Evolutionary conservation across 73 alveolate species (phyloP), one percentile per base, ranked within the genome.

Genomic region (Breviolum minutum): DNA sequence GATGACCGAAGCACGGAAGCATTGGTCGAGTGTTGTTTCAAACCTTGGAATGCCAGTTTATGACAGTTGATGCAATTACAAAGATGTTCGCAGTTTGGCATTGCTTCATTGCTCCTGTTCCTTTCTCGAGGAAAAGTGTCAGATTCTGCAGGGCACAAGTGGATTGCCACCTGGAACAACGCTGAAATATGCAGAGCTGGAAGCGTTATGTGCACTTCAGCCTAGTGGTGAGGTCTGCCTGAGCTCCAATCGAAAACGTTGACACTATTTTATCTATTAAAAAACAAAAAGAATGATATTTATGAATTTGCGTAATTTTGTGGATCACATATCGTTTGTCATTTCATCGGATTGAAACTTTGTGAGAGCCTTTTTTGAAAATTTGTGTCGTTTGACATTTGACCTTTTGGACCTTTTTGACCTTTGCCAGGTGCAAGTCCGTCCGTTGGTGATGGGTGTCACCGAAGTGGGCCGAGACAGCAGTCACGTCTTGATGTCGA

Each of bases 181-280:
- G 32, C 32, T 90, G 74, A 32, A 69, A 26, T 90, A 90, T 19
- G 96, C 66, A 30, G 87, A 90, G 87, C 29, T 90, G 87, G 96
- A 90, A 90, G 96, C 87, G 73, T 76, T 90, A 0, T 90, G 87
- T 11, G 86, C 96, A 27, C 96, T 90, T 64, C 96, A 90, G 63
- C 87, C 96, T 13, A 70, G 87, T 27, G 96, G 87, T 0, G 96
- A 90, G 96, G 96, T 68, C 63, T 14, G 29, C 77, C 77, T 68
- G 24, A 17, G 54, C 54, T 40, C 0, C 54, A 3, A 3, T 40
- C 54, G 3, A 40, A 40, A 40, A 40, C 54, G 54, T n/a, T n/a
- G n/a, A n/a, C n/a, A n/a, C n/a, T n/a, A n/a, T n/a, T n/a, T n/a
- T n/a, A n/a, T n/a, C n/a, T n/a, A n/a, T n/a, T n/a, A n/a, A n/a